Base-by-base conservation (phyloP, 2,329 filamentous ascomycete species). In the Didymella exigua region DNA sequence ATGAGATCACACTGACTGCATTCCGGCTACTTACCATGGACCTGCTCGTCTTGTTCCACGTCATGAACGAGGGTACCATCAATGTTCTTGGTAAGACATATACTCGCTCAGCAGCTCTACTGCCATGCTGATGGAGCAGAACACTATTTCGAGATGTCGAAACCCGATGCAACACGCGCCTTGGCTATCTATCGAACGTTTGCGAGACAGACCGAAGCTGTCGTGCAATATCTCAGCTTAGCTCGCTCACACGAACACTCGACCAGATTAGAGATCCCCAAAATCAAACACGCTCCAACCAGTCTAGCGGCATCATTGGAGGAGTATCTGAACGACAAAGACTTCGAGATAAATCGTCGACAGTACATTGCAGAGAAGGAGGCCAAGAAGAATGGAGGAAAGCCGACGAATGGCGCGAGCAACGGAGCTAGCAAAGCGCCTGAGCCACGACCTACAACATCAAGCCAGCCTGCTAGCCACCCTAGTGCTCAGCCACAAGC, bases 81-180 rank as follows among this genome's bases (percentile, higher is more conserved):
- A 97, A 96, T 75, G 91, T 99, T 56, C 80, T 99, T 53, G 91
- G 93, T 96, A 80, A 62, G 86, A 70, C 8, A 30, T 29, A 13
- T 29, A 13, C 5, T 18, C 13, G 21, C 8, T 23, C 30, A 34
- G 9, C 11, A 5, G 9, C 41, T 11, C n/a, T 33, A 13, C 29
- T 10, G 30, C 30, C 10, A 8, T 57, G 42, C 66, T 75, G 36
- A 74, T 38, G 3, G 26, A 23, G 19, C 60, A 96, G 92, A 95
- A 66, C 91, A 96, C 76, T 99, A 98, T 76, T 99, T 99, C 68
- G 95, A 99, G 78, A 93, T 99, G 89, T 97, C 95, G 45, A 91
- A 90, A 69, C 84, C 90, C 23, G 95, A 99, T 76, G 96, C 95
- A 55, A 91, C 97, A 74, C 86, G 93, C 60, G 92, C 95, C 53